phyloP scores from a whole-genome alignment of 352 stramenopile species.

The Globisporangium lucens region DNA sequence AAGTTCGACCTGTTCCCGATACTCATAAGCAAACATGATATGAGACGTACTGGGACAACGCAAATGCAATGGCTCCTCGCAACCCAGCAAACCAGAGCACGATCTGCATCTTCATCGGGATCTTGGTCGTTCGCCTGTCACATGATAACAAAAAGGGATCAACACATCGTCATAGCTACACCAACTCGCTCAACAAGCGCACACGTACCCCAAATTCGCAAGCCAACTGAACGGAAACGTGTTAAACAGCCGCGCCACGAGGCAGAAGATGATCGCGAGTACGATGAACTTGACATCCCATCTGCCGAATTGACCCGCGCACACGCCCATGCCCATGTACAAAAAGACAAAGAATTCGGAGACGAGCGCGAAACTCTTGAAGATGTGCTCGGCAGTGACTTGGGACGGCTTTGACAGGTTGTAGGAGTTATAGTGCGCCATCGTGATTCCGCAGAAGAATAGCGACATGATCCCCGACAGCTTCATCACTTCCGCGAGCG shows the following conservation, averaged over 20 bases:
- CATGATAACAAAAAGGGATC: conserved; percentile 1
- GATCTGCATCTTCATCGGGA: conserved; percentile 90
- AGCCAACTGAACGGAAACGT: conserved; percentile 90
- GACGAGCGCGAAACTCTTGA: conserved; percentile 70
- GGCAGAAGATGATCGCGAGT: conserved; percentile 82
- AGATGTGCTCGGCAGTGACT: conserved; percentile 68
- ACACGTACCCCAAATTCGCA: conserved; percentile 46
- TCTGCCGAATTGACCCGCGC: conserved; percentile 58
- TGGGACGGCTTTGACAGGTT: conserved; percentile 69
- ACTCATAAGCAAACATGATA: background rate
- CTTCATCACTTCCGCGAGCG: conserved; percentile 63
- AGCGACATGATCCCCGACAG: conserved; percentile 91
- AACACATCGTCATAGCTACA: background rate
- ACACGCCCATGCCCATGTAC: conserved; percentile 78
- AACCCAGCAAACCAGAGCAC: conserved; percentile 92
- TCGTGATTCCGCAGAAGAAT: conserved; percentile 88
- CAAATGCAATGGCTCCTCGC: conserved; percentile 77
- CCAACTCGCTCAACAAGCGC: background rate
- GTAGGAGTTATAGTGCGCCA: conserved; percentile 82
- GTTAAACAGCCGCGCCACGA: conserved; percentile 90
- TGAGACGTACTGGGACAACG: conserved; percentile 73
- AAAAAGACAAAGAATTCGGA: conserved; percentile 79
- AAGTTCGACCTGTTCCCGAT: background rate
- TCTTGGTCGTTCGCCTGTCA: conserved; percentile 50
- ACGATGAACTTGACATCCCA: conserved; percentile 88